These are phyloP conservation scores for Neospora caninum DNA, from an alignment of 169 alveolate genomes.

Conservation along the genomic window DNA sequence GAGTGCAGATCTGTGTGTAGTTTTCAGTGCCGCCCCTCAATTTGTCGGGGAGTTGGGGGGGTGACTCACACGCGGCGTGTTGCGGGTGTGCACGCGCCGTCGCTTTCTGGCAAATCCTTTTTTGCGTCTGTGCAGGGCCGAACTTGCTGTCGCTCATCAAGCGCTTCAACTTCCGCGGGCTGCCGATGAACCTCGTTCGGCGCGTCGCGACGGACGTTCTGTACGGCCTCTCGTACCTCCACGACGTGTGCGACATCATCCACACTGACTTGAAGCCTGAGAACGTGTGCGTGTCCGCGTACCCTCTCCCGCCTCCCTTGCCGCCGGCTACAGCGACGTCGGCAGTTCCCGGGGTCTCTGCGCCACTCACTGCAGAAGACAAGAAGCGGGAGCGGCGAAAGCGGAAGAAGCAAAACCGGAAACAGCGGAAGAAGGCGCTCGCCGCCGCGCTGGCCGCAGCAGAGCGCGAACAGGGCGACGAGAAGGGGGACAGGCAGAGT, in stretches of 20 bases:
- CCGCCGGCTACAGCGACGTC: slow-evolving; percentile 52
- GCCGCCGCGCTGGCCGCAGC: slow-evolving; percentile 55
- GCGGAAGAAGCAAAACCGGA: slow-evolving; percentile 23
- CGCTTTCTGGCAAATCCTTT: too few species aligned
- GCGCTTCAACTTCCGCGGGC: slow-evolving; percentile 94
- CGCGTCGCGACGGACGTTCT: slow-evolving; percentile 96
- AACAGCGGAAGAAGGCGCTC: slow-evolving; percentile 18
- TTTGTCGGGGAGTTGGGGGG: too few species aligned
- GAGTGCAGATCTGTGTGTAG: too few species aligned
- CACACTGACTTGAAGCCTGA: slow-evolving; percentile 99
- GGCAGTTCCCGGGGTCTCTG: slow-evolving; percentile 31
- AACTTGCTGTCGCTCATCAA: slow-evolving; percentile 95
- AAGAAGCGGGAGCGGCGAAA: slow-evolving; percentile 17
- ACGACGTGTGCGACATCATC: slow-evolving; percentile 91
- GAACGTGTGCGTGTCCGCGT: slow-evolving; percentile 87
- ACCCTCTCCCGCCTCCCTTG: slow-evolving; percentile 72
- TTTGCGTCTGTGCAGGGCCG: slow-evolving; percentile 76
- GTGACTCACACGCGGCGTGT: too few species aligned
- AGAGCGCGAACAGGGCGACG: neutral
- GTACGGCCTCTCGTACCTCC: slow-evolving; percentile 97
- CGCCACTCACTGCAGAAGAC: neutral
- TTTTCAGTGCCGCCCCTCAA: too few species aligned
- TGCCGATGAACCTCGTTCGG: slow-evolving; percentile 93
- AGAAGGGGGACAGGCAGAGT: slow-evolving; percentile 48
- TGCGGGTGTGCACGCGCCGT: too few species aligned